phyloP scores from a whole-genome alignment of 345 rosid genomes.

The Eucalyptus leucophloia region DNA sequence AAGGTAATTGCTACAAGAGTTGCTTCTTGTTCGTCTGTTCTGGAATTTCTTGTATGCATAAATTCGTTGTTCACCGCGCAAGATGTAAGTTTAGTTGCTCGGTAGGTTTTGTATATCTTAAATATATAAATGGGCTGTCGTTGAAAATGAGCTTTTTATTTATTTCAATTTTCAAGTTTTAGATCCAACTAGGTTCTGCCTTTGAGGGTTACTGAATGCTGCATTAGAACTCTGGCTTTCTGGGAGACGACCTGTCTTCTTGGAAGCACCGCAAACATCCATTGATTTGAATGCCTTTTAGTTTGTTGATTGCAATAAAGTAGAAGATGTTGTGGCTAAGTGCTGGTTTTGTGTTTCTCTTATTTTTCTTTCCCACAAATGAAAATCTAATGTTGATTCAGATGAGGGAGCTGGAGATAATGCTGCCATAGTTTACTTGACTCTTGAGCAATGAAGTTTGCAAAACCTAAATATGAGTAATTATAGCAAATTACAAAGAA shows the following conservation, averaged over 20 bases:
- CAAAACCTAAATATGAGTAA: not conserved
- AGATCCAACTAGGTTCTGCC: not conserved
- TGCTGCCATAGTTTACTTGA: not conserved
- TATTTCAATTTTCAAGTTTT: not conserved
- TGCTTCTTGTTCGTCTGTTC: not conserved
- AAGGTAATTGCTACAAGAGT: conserved; percentile 24
- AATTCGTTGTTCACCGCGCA: not conserved
- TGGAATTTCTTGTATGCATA: not conserved
- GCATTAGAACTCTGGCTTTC: not conserved
- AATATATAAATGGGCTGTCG: not conserved
- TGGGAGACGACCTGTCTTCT: not conserved
- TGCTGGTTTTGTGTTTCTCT: not conserved
- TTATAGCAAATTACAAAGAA: not conserved
- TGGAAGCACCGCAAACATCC: not conserved
- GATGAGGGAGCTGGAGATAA: not conserved
- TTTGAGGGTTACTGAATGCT: not conserved
- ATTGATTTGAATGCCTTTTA: not conserved
- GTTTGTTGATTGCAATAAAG: not conserved
- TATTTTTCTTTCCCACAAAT: not conserved
- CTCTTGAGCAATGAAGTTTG: not conserved
- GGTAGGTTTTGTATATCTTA: not conserved
- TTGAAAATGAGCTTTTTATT: not conserved
- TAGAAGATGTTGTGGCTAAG: not conserved
- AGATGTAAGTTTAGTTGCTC: not conserved
- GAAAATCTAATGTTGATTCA: not conserved